Percentiles rank a stretch among this genome's conserved stretches.
These are phyloP conservation scores for Clavispora phyllophila DNA, from an alignment of 805 yeast species.

Conservation along the genomic window DNA sequence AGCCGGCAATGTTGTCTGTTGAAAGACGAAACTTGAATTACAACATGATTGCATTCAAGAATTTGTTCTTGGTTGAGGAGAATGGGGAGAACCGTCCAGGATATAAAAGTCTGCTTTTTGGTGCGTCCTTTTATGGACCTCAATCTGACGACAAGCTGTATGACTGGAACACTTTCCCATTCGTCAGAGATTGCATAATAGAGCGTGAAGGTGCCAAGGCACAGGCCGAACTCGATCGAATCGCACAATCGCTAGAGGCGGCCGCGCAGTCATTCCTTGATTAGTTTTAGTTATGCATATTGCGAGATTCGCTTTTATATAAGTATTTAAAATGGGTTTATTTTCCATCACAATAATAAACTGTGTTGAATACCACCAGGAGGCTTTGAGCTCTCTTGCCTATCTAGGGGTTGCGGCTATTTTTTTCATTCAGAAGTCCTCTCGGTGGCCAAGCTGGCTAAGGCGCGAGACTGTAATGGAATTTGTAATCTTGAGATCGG, in stretches of 20 bases:
- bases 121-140: conserved; percentile 61
- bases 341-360: too few species aligned
- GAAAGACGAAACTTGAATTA: conserved; percentile 80
- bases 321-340: background rate
- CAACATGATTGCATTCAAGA: conserved; percentile 53
- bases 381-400: too few species aligned
- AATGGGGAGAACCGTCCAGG: conserved; percentile 54
- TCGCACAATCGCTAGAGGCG: conserved; percentile 23
- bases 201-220: conserved; percentile 47
- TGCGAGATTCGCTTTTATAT: background rate
- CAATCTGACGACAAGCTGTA: conserved; percentile 23
- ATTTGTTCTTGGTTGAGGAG: conserved; percentile 41
- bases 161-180: conserved; percentile 69
- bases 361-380: too few species aligned
- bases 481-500: conserved; percentile 10
- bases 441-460: conserved; percentile 12
- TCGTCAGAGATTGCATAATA: conserved; percentile 62
- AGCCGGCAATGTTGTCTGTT: conserved; percentile 67
- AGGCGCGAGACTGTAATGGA: conserved; percentile 10
- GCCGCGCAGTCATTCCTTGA: background rate
- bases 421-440: conserved; percentile 1
- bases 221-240: conserved; percentile 44
- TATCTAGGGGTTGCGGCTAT: too few species aligned
- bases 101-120: conserved; percentile 63
- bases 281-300: background rate